Conservation (phyloP, 2,329 filamentous ascomycete species). For the Thermomyces lanuginosus region DNA sequence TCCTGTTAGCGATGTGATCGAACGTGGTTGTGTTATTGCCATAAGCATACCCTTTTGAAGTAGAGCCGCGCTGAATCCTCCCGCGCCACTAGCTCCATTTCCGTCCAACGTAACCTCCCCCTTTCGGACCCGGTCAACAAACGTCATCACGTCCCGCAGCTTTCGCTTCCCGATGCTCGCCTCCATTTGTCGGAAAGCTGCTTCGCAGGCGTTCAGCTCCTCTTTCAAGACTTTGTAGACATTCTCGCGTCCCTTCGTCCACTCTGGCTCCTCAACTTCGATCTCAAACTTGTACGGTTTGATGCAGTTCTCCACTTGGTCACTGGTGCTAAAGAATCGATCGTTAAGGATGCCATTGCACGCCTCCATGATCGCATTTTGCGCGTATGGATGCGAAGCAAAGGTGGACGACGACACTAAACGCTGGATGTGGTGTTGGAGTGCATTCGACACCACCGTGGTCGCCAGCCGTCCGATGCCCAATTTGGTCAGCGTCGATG, state of each 20-base stretch:
- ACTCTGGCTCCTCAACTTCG: constrained; percentile 81
- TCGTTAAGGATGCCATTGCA: constrained; percentile 83
- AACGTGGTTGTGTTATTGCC: no score
- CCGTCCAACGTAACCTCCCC: constrained; percentile 76
- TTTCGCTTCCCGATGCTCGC: constrained; percentile 64
- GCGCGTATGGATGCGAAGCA: constrained; percentile 74
- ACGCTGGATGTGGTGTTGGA: constrained; percentile 67
- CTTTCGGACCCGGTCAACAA: constrained; percentile 77
- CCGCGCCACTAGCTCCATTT: constrained; percentile 67
- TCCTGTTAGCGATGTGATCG: constrained; percentile 8
- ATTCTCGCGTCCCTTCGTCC: constrained; percentile 71
- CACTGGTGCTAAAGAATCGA: constrained; percentile 87
- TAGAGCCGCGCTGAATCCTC: constrained; percentile 79
- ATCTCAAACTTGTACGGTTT: constrained; percentile 98
- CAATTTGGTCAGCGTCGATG: constrained; percentile 77
- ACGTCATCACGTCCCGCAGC: constrained; percentile 72
- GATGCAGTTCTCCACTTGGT: constrained; percentile 97
- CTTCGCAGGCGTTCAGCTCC: constrained; percentile 71
- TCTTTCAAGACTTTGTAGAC: constrained; percentile 66
- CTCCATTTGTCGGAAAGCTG: constrained; percentile 60
- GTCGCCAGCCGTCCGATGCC: constrained; percentile 87
- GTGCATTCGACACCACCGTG: constrained; percentile 72
- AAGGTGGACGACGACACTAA: constrained; percentile 73
- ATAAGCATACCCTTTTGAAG: constrained; percentile 54
- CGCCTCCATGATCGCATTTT: constrained; percentile 81